Base-by-base conservation (phyloP, 768 basidiomycete species). In the Naganishia friedmannii region DNA sequence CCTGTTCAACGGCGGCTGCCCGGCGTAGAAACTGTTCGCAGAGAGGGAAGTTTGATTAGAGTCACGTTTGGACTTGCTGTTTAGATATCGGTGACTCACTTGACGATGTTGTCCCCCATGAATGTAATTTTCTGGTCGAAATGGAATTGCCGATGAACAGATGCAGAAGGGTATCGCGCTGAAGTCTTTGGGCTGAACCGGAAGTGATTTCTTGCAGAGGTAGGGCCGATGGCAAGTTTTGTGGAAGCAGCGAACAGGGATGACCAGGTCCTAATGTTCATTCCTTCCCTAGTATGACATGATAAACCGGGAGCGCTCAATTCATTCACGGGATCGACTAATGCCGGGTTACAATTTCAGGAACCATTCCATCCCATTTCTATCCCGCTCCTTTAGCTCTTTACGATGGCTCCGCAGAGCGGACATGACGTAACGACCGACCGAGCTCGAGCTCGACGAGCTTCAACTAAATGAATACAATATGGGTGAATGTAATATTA, bases 1-100 rank as follows among this genome's bases (percentile, higher is more conserved):
- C 39, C 83, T 74, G 73, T 82, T 83, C 51, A 83, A 74, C 8
- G 82, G 81, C 29, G 80, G 80, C 53, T 80, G 77, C 37, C 80
- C 80, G 53, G 80, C 74, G 65, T 80, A 81, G 72, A 81, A 81
- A 73, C 78, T 81, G 67, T 2, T 1, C 37, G 12, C 13, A 63
- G 19, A 26, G 31, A 19, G 21, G 19, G 53, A 28, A 21, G n/a
- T n/a, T n/a, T n/a, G n/a, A n/a, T n/a, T 3, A 53, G 32, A 12
- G n/a, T n/a, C 26, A 28, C 17, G 15, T 15, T 37, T 29, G 10
- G 32, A 37, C 34, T 34, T 23, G 5, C 32, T 32, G 13, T 37
- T 37, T 32, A n/a, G 6, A 29, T 29, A 5, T n/a, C 23, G 23
- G n/a, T 21, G 34, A n/a, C 76, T 72, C 65, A 80, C 79, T 80